Evolutionary conservation across 768 basidiomycete species (phyloP).

Genomic region (Gyrodon lividus): DNA sequence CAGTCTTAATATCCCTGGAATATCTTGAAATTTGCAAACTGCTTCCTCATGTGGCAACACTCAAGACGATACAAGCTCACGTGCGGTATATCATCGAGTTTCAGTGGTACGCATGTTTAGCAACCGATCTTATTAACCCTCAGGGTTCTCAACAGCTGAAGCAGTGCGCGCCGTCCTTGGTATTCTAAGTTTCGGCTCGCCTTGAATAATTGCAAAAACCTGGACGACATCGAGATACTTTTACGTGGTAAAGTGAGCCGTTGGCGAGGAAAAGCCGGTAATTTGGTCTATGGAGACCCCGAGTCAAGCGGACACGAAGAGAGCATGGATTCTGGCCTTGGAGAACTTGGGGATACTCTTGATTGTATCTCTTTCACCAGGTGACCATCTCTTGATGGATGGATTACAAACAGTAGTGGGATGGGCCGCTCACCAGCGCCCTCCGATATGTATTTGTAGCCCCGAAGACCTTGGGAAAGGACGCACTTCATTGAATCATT

Average conservation of each 20-base stretch:
- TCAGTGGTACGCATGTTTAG: slow-evolving; percentile 51
- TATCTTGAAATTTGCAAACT: slow-evolving; percentile 61
- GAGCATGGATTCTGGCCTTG: neutral
- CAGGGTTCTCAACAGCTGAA: slow-evolving; percentile 7
- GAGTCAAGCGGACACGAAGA: neutral
- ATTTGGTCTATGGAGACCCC: neutral
- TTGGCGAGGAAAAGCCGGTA: slow-evolving; percentile 45
- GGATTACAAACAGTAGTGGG: neutral
- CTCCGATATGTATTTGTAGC: too few relatives aligned
- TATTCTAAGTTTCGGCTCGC: slow-evolving; percentile 52
- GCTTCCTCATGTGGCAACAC: slow-evolving; percentile 48
- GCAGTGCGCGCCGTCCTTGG: slow-evolving; percentile 53
- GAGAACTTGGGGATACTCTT: slow-evolving; percentile 4
- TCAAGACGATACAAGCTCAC: slow-evolving; percentile 58
- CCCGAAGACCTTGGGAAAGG: too few relatives aligned
- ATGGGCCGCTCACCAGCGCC: too few relatives aligned
- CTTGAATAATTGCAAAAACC: slow-evolving; percentile 39
- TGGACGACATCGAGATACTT: slow-evolving; percentile 48
- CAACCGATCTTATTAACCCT: neutral
- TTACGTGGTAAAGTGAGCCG: slow-evolving; percentile 43
- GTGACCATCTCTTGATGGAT: neutral
- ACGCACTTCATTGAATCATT: too few relatives aligned
- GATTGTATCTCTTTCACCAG: neutral
- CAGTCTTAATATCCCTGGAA: slow-evolving; percentile 64
- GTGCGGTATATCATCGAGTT: slow-evolving; percentile 66